Base-by-base conservation (phyloP, 805 yeast species). In the Ogataea populi-albae region DNA sequence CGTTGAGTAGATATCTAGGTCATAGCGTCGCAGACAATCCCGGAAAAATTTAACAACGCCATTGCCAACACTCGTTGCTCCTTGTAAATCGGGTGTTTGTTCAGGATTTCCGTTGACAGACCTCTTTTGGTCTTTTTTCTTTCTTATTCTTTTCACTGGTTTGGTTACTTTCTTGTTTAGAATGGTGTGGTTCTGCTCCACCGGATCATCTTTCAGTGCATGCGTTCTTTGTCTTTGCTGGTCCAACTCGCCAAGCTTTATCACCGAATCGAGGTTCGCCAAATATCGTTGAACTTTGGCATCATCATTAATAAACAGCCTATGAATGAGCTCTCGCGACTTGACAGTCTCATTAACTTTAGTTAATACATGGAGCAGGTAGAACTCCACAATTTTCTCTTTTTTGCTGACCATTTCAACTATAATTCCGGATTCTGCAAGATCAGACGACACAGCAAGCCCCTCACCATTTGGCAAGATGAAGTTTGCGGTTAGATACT, bases 321-420 rank as follows among this genome's bases (percentile, higher is more conserved):
- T 37, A 9, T 32, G 33, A n/a, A 54, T 47, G 6, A 52, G 17
- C n/a, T 45, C 36, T 18, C 37, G 40, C 1, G 59, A 38, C 33
- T 42, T 38, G 5, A 32, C 30, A 10, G 41, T 23, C 14, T 48
- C 45, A 16, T 48, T 41, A 11, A 46, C 17, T 27, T 54, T 47
- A 2, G 52, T 40, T 17, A 57, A 38, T 1, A 55, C 48, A 24
- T 50, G 52, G 11, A 56, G 27, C 2, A 52, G 33, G 39, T 58
- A 58, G 21, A 58, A 50, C 22, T 53, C 52, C 4, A 48, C 29
- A 1, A 55, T 45, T 28, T 46, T 50, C 11, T 41, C 43, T 8
- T 38, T 43, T 19, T 38, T 40, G 7, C 17, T 17, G 7, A 37
- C 40, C 17, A 14, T 20, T 15, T 31, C 32, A 24, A 25, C 24